Base-by-base conservation (phyloP, 345 rosid genomes). In the Lumnitzera racemosa region DNA sequence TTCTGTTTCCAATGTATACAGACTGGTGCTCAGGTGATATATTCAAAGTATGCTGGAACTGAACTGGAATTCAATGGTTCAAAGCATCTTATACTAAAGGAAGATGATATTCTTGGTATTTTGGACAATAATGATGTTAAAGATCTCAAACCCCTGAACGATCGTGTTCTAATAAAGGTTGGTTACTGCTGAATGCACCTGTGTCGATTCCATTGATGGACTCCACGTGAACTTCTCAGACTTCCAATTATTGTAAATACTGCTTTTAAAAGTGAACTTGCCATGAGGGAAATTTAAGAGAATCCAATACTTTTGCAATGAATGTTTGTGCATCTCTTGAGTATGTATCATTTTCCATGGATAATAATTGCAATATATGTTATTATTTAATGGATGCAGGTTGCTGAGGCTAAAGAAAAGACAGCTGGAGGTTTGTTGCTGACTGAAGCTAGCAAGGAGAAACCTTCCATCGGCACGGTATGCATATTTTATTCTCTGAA, bases 371-470 rank as follows among this genome's bases (percentile, higher is more conserved):
- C 43, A 36, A 36, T 36, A 36, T 14, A 6, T 11, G n/a, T 16
- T 47, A 13, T 58, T 46, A 29, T 10, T 7, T 50, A 17, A 57
- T 7, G 46, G 41, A 43, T 76, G 63, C 68, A 94, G 99, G 79
- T 95, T 59, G 92, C 88, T 49, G 90, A 84, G 72, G 95, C 96
- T 2, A 95, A 95, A 83, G 87, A 81, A 79, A 90, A 81, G 73
- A 95, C 97, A 66, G 82, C 99, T 16, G 99, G 97, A 63, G 99
- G 99, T 51, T 72, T 95, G 82, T 64, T 90, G 64, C 66, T 94
- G 71, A 86, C 97, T 1, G 90, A 81, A 72, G 83, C 95, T 47
- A 76, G 80, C 76, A 90, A 90, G 76, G 97, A 94, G 73, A 90
- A 90, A 64, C 97, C 97, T 67, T 90, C 96, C 24, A 79, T 90